Evolutionary conservation across 805 yeast genomes (phyloP), one percentile per base, ranked within the genome.

Genomic region (Metschnikowia anglica): DNA sequence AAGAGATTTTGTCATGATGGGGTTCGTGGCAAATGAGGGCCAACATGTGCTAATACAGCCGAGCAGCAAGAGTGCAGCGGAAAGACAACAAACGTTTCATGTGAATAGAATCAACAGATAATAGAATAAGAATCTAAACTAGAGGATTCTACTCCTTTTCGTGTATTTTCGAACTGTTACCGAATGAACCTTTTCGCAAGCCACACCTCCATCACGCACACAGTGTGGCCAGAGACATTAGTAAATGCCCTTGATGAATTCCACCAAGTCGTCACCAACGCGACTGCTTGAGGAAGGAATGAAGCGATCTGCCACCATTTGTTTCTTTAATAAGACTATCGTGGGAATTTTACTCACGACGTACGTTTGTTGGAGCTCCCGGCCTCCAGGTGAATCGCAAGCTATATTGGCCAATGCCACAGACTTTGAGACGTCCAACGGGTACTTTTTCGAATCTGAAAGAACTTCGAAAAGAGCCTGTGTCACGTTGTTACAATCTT

Each of bases 321-420:
- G 88, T 42, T 84, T 84, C 47, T 76, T 68, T 37, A 87, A 71
- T 7, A 83, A 79, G 1, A 88, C 81, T 3, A 87, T 64, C 0
- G 83, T 74, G 2, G 96, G 96, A 4, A 86, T 70, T 25, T 70
- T 65, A 21, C 65, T 66, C 16, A 81, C 76, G 16, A 64, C 69
- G 57, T 83, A 88, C 34, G 81, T 73, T 33, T 73, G 60, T 61
- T 79, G 61, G 43, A 86, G 63, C 9, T 78, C 85, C 36, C 74
- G 71, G 17, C 83, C 81, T 2, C 76, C 88, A 9, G 74, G 75
- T 47, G 79, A 78, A 56, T 86, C 93, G 25, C 81, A 70, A 54
- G 85, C 86, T 13, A 86, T 74, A 56, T 84, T 89, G 7, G 83
- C 93, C 66, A 80, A 67, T 53, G 79, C 77, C 25, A 86, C 71